These are phyloP conservation scores for Ganoderma sinense DNA, from an alignment of 1,284 basidiomycete genomes.

Conservation along the genomic window DNA sequence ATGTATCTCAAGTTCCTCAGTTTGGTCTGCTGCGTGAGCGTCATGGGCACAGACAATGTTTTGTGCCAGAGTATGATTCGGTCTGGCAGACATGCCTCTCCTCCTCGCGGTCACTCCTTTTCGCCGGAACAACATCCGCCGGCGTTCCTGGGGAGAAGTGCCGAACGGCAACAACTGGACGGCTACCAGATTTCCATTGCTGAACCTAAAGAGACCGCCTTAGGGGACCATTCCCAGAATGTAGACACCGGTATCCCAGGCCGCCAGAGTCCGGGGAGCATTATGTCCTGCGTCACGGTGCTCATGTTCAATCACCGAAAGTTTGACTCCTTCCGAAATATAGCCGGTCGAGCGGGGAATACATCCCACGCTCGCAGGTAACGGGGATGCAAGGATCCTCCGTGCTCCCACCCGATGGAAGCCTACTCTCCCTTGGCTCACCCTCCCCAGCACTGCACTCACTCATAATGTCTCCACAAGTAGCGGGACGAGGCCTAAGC, in stretches of 20 bases:
- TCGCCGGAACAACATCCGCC: neutral
- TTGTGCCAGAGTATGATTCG: neutral
- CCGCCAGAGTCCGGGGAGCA: neutral
- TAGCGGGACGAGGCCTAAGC: neutral
- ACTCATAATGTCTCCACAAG: neutral
- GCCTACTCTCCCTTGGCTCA: neutral
- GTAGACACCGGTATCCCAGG: constrained; percentile 3
- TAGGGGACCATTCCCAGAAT: neutral
- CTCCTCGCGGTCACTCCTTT: neutral
- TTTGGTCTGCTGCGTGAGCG: neutral
- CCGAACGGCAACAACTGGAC: neutral
- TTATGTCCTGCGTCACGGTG: neutral
- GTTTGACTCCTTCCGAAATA: neutral
- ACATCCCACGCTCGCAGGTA: neutral
- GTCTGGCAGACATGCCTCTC: neutral
- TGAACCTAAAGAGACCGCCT: neutral
- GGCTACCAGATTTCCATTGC: neutral
- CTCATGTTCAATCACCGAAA: neutral
- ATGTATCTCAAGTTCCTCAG: neutral
- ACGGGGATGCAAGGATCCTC: neutral
- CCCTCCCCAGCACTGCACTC: neutral
- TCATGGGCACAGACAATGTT: neutral
- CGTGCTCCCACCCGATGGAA: neutral
- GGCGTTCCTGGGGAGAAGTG: neutral
- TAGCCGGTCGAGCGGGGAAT: neutral